Conservation (phyloP, 257 asterid genomes). For the Petunia secreta region DNA sequence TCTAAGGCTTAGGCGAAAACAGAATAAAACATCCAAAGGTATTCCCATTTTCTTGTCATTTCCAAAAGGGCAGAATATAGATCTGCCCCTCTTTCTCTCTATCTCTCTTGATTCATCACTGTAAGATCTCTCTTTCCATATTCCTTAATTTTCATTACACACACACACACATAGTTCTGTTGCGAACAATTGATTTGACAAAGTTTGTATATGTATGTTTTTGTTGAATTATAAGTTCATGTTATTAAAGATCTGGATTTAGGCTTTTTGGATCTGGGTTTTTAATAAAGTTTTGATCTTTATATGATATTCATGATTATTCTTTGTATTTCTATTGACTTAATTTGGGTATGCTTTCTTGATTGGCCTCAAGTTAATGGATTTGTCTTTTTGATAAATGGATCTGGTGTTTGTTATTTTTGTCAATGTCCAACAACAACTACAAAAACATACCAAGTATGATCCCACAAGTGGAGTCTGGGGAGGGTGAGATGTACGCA, state of each 20-base stretch:
- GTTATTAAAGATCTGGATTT: slow-evolving; percentile 23
- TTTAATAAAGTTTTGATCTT: slow-evolving; percentile 3
- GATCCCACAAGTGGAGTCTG: no score
- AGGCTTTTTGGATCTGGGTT: not conserved
- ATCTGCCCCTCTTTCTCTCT: slow-evolving; percentile 34
- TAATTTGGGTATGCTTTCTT: not conserved
- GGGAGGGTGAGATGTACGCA: no score
- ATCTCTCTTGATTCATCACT: slow-evolving; percentile 9
- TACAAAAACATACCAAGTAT: no score
- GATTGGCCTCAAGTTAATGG: not conserved
- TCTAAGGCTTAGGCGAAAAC: not conserved
- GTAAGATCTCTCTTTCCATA: slow-evolving; percentile 26
- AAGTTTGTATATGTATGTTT: not conserved
- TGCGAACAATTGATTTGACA: not conserved
- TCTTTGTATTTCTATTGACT: slow-evolving; percentile 2
- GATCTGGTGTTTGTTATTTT: not conserved
- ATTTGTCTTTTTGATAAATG: slow-evolving; percentile 3
- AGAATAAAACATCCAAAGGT: not conserved
- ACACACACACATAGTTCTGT: not conserved
- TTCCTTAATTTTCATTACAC: not conserved
- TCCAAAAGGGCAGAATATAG: slow-evolving; percentile 38
- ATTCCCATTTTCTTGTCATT: slow-evolving; percentile 2
- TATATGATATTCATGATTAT: not conserved
- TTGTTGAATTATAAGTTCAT: not conserved
- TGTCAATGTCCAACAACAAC: not conserved